Evolutionary conservation across 164 flowering plant species (phyloP).

Genomic region (Buxus sempervirens): DNA sequence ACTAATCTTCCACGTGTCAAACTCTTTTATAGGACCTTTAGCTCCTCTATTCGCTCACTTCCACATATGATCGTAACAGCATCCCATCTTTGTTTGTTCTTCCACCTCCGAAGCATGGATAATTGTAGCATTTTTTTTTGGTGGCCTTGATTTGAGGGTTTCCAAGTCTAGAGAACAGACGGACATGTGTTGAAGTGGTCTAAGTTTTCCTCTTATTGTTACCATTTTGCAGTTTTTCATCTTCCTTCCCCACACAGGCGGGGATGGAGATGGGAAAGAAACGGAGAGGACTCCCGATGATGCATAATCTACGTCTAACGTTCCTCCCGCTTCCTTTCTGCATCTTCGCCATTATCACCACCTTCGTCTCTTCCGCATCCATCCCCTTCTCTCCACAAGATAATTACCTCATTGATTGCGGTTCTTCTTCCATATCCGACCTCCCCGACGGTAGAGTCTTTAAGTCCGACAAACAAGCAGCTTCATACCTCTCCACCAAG

Average conservation of each 20-base stretch:
- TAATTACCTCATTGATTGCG: slow-evolving; percentile 57
- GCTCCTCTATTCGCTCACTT: no score
- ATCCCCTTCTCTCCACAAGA: slow-evolving; percentile 42
- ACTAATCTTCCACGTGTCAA: no score
- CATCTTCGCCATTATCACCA: slow-evolving; percentile 13
- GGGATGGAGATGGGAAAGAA: slow-evolving; percentile 38
- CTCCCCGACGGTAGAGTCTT: slow-evolving; percentile 50
- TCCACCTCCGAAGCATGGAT: no score
- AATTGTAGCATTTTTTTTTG: no score
- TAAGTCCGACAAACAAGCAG: slow-evolving; percentile 40
- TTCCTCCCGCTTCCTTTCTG: slow-evolving; percentile 38
- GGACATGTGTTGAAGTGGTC: no score
- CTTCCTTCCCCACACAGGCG: slow-evolving; percentile 20
- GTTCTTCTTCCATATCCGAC: slow-evolving; percentile 26
- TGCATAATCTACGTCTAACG: slow-evolving; percentile 13
- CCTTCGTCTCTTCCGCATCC: slow-evolving; percentile 17
- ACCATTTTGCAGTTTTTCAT: no score
- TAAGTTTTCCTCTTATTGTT: no score
- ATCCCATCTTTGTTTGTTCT: no score
- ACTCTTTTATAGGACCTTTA: no score
- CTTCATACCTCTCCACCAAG: slow-evolving; percentile 24
- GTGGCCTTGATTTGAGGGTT: neutral
- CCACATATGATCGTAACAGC: no score
- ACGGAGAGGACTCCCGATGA: slow-evolving; percentile 4
- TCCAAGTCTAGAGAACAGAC: no score